These are phyloP conservation scores for Rutstroemia sp. DNA, from an alignment of 2,329 filamentous ascomycete genomes.

Conservation along the genomic window DNA sequence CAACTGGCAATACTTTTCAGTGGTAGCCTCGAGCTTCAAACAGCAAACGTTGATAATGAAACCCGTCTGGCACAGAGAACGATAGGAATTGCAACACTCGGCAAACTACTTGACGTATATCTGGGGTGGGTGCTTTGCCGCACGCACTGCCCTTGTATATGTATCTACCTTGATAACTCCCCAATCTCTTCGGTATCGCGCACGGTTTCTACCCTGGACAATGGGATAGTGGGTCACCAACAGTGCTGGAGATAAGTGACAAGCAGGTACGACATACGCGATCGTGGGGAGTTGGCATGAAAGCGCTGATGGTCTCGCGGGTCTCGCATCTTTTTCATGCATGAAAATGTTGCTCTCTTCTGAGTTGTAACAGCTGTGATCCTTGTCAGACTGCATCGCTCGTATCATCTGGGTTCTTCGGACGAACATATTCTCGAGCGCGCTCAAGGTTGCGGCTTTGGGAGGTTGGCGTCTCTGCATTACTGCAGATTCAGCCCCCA, in stretches of 20 bases:
- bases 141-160: no score
- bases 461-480: no score
- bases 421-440: neutral
- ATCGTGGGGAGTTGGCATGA: no score
- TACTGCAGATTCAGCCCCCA: neutral
- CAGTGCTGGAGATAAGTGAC: no score
- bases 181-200: no score
- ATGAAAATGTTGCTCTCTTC: neutral
- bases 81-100: neutral
- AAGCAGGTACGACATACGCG: no score
- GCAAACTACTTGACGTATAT: neutral
- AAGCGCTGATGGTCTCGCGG: no score
- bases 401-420: neutral
- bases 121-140: neutral
- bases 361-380: neutral
- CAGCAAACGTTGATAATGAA: neutral
- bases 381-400: neutral
- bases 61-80: neutral
- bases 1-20: neutral
- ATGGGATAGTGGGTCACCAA: no score
- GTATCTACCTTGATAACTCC: no score
- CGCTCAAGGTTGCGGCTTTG: neutral
- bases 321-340: no score
- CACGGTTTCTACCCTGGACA: no score
- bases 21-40: conserved; percentile 2